Evolutionary conservation across 1,284 basidiomycete species (phyloP).

Genomic region (Apiotrichum siamense): DNA sequence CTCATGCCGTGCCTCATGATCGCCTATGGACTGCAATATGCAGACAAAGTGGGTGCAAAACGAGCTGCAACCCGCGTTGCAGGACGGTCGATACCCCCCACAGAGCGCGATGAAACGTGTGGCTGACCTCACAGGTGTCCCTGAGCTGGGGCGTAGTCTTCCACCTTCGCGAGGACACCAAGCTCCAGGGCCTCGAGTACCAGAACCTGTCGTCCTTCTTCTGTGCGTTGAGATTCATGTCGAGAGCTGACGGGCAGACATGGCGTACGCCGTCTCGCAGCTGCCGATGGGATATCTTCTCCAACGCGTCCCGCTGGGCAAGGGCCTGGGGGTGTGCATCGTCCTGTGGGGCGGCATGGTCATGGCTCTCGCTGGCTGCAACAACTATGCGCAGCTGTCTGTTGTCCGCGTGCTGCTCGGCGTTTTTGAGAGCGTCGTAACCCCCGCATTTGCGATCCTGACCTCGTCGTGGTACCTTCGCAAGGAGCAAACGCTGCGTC

Average conservation of each 20-base stretch:
- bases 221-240: background rate
- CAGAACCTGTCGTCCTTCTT: slow-evolving; percentile 16
- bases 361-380: slow-evolving; percentile 21
- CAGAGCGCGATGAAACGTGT: no score
- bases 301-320: slow-evolving; percentile 27
- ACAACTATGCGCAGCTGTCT: slow-evolving; percentile 24
- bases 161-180: slow-evolving; percentile 28
- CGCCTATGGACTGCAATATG: slow-evolving; percentile 4
- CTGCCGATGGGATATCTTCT: slow-evolving; percentile 28
- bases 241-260: slow-evolving; percentile 7
- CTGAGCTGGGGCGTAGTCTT: slow-evolving; percentile 14
- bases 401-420: slow-evolving; percentile 21
- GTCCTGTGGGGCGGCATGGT: slow-evolving; percentile 26
- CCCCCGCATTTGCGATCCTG: slow-evolving; percentile 28
- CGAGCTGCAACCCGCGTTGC: background rate
- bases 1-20: slow-evolving; percentile 13
- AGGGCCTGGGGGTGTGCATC: slow-evolving; percentile 14
- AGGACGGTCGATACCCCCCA: background rate
- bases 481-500: slow-evolving; percentile 17
- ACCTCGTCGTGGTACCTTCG: slow-evolving; percentile 27
- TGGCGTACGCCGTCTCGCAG: slow-evolving; percentile 22
- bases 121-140: background rate
- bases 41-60: background rate
- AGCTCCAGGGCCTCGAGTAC: slow-evolving; percentile 25
- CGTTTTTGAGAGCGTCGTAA: slow-evolving; percentile 28